Conservation (phyloP, 441 rosid genomes). For the Iberis amara region DNA sequence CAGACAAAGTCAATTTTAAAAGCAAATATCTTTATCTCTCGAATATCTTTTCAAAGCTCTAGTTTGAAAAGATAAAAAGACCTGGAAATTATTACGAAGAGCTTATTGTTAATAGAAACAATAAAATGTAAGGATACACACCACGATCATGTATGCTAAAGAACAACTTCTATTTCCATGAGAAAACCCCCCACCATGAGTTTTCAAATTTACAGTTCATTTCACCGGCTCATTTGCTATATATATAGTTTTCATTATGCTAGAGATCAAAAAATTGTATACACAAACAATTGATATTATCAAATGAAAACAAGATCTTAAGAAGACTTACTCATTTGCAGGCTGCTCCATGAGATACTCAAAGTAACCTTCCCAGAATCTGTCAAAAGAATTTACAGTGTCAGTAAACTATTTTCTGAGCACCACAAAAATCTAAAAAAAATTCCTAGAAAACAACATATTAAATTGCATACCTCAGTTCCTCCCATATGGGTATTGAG, state of each 20-base stretch:
- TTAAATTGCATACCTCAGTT: conserved; percentile 54
- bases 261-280: background rate
- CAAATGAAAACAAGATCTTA: conserved; percentile 18
- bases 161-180: background rate
- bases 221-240: conserved; percentile 2
- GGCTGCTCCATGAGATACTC: conserved; percentile 86
- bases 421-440: conserved; percentile 5
- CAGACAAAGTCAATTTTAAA: no score
- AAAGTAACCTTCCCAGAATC: conserved; percentile 98
- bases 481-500: conserved; percentile 95
- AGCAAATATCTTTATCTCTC: no score
- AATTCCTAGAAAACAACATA: conserved; percentile 10
- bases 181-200: background rate
- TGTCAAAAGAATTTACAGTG: conserved; percentile 35
- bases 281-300: conserved; percentile 14
- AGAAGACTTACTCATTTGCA: conserved; percentile 66
- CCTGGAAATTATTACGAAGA: no score
- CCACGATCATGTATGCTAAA: no score
- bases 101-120: no score
- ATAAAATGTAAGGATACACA: no score
- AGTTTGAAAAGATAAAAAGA: no score
- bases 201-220: conserved; percentile 2
- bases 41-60: no score
- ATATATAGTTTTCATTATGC: background rate
- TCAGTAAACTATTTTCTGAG: conserved; percentile 16